Conservation (phyloP, 352 stramenopile species). For the Salisapilia sapeloensis region DNA sequence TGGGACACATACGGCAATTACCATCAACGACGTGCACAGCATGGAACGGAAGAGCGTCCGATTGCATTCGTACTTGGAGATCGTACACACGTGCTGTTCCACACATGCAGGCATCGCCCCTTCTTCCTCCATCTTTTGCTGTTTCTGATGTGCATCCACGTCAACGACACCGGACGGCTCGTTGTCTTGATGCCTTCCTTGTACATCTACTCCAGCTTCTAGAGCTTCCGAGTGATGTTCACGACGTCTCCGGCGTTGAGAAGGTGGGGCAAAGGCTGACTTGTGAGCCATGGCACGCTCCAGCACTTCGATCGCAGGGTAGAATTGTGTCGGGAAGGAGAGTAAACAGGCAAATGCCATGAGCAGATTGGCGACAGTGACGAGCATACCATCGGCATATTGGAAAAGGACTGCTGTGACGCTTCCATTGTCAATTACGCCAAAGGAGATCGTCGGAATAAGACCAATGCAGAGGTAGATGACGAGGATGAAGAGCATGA, state of each 20-base stretch:
- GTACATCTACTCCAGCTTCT: no score
- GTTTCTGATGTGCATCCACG: slow-evolving; percentile 1
- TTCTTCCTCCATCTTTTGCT: background rate
- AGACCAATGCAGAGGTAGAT: slow-evolving; percentile 63
- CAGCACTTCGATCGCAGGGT: slow-evolving; percentile 53
- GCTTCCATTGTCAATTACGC: slow-evolving; percentile 49
- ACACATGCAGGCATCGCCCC: slow-evolving; percentile 7
- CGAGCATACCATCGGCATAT: slow-evolving; percentile 51
- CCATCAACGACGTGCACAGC: slow-evolving; percentile 56
- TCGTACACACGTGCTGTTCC: slow-evolving; percentile 23
- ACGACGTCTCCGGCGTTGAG: slow-evolving; percentile 9
- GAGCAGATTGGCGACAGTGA: slow-evolving; percentile 43
- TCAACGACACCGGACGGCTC: background rate
- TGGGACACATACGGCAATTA: slow-evolving; percentile 51
- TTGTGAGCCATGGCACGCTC: slow-evolving; percentile 30
- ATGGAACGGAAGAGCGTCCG: slow-evolving; percentile 69
- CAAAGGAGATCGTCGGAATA: slow-evolving; percentile 49
- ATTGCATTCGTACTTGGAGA: slow-evolving; percentile 63
- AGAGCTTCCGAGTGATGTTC: no score
- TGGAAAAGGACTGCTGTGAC: slow-evolving; percentile 62
- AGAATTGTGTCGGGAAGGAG: slow-evolving; percentile 72
- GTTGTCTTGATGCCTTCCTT: no score
- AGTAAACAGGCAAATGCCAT: slow-evolving; percentile 57
- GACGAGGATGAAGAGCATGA: slow-evolving; percentile 52
- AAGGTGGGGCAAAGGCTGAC: slow-evolving; percentile 6